Base-by-base conservation (phyloP, 352 stramenopile genomes). In the Pythium graminicola region DNA sequence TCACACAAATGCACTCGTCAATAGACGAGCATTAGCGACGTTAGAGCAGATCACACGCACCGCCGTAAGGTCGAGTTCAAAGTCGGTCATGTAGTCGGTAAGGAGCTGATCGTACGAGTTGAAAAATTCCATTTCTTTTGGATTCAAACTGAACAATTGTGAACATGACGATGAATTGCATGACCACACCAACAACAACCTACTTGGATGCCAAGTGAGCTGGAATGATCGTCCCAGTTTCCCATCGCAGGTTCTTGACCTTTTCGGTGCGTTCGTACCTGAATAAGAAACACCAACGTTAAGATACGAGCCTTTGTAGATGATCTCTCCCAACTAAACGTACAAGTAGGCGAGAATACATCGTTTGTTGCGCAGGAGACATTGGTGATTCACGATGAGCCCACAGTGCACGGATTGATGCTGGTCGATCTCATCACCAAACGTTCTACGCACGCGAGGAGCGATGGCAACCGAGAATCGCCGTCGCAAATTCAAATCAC, bases 101-200 rank as follows among this genome's bases (percentile, higher is more conserved):
- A 97, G 73, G 22, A 95, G 64, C 64, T 94, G 77, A 66, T 97
- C 88, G 67, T 97, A 97, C 39, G 71, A 67, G 62, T 95, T 84
- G 64, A 96, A 95, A 58, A 96, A 93, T 56, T 96, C 81, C 47
- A 90, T 69, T 56, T 97, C 88, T 23, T 68, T 70, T 40, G 81
- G 72, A 50, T 79, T 89, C 38, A 97, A 65, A 38, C 84, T 96
- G 60, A 7, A 6, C n/a, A n/a, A n/a, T n/a, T 6, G 20, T 19
- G 24, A 17, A 35, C 8, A 49, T 20, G 57, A 24, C 16, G 16
- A 16, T 28, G 20, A 17, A 19, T 35, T 35, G 29, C 13, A 13
- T 13, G 29, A 35, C n/a, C n/a, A n/a, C n/a, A n/a, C n/a, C n/a
- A 60, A 7, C 3, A 49, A 42, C 9, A 17, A 61, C 63, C n/a